Base-by-base conservation (phyloP, 768 basidiomycete genomes). In the Kwoniella newhampshirensis region DNA sequence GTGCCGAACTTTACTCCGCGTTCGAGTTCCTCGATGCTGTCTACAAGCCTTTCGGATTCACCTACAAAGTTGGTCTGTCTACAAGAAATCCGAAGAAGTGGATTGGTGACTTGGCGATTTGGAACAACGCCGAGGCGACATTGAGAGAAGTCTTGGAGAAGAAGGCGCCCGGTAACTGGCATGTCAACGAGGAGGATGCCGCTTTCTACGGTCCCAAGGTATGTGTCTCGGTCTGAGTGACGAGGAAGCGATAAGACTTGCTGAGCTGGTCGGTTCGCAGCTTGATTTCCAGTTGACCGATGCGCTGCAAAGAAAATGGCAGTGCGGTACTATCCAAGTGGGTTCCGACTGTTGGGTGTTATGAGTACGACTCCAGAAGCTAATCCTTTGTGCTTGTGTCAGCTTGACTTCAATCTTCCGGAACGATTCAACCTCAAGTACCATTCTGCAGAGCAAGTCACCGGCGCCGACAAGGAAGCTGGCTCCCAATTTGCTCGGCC, bases 171-270 rank as follows among this genome's bases (percentile, higher is more conserved):
- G 91, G 89, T 44, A 82, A 88, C 64, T 99, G 96, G 96, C 83
- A 86, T 51, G 77, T 93, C 55, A 96, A 96, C 77, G 89, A 89
- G 8, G 94, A 92, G 42, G 96, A 99, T 70, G 96, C 96, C 47
- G 96, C 96, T 9, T 99, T 99, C 83, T 99, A 99, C 78, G 96
- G 96, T 0, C 96, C 96, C 62, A 98, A 98, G 81, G 67, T 71
- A 44, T 51, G 64, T 54, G 18, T 8, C 2, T 11, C 35, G 5
- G 1, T 46, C 35, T 23, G 20, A 11, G 2, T 25, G 13, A 28
- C 15, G 37, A 32, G 17, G 5, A 13, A 39, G 35, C 17, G 44
- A 13, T 18, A 12, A 7, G 9, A 25, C 35, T 25, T 15, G 41
- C 54, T 51, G 51, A 56, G 35, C 17, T n/a, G n/a, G n/a, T n/a